Evolutionary conservation across 805 yeast genomes (phyloP).

Genomic region (Hanseniaspora pseudoguilliermondii): DNA sequence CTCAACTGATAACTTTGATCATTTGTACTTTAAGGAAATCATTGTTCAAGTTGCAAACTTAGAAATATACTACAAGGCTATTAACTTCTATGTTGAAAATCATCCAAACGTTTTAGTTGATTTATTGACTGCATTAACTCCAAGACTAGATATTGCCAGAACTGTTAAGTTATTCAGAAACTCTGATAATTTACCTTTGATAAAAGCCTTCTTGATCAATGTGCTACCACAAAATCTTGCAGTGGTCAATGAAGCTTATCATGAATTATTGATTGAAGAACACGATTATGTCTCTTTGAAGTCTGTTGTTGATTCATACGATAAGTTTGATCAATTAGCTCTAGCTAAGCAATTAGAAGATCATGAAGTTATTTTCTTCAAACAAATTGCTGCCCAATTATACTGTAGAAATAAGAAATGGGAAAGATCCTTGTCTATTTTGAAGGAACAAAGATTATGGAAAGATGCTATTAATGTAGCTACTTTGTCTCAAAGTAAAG

Average conservation of each 20-base stretch:
- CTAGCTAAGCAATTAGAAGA: constrained; percentile 87
- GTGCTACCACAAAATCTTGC: constrained; percentile 83
- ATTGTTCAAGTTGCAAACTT: constrained; percentile 88
- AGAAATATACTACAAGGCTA: constrained; percentile 94
- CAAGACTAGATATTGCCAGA: constrained; percentile 87
- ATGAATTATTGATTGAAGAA: constrained; percentile 88
- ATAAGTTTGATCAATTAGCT: constrained; percentile 83
- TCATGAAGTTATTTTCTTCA: constrained; percentile 80
- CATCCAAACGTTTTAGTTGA: constrained; percentile 87
- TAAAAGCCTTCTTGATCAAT: constrained; percentile 86
- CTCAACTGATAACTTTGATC: constrained; percentile 86
- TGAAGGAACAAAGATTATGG: constrained; percentile 90
- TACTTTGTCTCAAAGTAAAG: constrained; percentile 60
- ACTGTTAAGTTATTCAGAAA: constrained; percentile 89
- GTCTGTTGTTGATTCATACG: constrained; percentile 76
- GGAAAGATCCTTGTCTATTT: constrained; percentile 73
- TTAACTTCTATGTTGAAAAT: constrained; percentile 82
- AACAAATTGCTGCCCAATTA: constrained; percentile 89
- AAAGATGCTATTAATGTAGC: constrained; percentile 88
- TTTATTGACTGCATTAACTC: constrained; percentile 66
- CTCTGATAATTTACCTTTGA: constrained; percentile 89
- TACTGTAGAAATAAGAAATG: constrained; percentile 92
- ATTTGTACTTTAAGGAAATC: constrained; percentile 84
- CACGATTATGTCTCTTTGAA: constrained; percentile 86
- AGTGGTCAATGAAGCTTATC: constrained; percentile 88